A percentile compares a stretch with the other conserved stretches of the same genome.
Conservation (phyloP, 2,329 filamentous ascomycete species). For the Fusarium cicatricum region DNA sequence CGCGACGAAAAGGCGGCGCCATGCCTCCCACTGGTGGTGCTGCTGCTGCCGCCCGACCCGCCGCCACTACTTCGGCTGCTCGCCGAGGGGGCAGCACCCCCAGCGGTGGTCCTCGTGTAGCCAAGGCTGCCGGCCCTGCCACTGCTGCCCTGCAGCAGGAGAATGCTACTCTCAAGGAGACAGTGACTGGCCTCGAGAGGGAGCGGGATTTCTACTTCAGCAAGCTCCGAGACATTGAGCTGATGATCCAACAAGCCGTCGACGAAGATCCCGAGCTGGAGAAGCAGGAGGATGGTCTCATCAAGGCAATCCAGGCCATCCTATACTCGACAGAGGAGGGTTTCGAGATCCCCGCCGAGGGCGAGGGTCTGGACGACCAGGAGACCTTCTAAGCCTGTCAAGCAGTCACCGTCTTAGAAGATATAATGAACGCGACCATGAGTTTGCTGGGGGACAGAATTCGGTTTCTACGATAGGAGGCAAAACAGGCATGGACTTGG, state of each 20-base stretch:
- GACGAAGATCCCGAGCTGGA: slow-evolving; percentile 93
- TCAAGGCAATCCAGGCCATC: slow-evolving; percentile 97
- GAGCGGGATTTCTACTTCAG: slow-evolving; percentile 99
- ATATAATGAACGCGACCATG: slow-evolving; percentile 43
- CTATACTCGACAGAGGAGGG: slow-evolving; percentile 95
- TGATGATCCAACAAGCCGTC: slow-evolving; percentile 90
- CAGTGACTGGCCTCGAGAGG: slow-evolving; percentile 90
- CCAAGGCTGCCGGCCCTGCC: slow-evolving; percentile 62
- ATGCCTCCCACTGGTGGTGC: slow-evolving; percentile 60
- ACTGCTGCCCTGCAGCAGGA: slow-evolving; percentile 81
- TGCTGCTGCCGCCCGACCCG: slow-evolving; percentile 58
- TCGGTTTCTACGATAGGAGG: slow-evolving; percentile 29
- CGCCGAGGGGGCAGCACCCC: slow-evolving; percentile 69
- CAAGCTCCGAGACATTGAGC: slow-evolving; percentile 96
- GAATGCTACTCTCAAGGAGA: slow-evolving; percentile 91
- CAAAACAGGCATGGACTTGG: slow-evolving; percentile 37
- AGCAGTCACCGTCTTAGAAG: slow-evolving; percentile 15
- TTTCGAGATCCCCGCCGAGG: slow-evolving; percentile 89
- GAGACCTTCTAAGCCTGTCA: slow-evolving; percentile 72
- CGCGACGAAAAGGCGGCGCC: slow-evolving; percentile 80
- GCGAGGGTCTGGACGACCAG: slow-evolving; percentile 75
- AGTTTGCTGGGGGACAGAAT: slow-evolving; percentile 27
- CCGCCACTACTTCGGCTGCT: slow-evolving; percentile 57
- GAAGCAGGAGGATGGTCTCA: slow-evolving; percentile 88
- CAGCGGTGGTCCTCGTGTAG: slow-evolving; percentile 60